Conservation (phyloP, 83 land plant genomes). For the Diphasiastrum complanatum region DNA sequence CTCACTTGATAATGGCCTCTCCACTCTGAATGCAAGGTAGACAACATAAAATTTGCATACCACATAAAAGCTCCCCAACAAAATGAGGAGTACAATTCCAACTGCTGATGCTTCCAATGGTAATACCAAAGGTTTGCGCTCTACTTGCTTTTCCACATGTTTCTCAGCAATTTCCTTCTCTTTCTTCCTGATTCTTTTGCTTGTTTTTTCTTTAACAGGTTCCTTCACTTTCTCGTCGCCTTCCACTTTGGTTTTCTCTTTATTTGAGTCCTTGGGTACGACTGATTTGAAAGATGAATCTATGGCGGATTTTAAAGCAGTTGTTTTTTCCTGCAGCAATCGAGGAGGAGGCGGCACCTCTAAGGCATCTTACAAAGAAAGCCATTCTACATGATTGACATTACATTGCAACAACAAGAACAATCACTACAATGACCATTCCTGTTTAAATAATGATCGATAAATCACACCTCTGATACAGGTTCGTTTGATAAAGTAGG, state of each 20-base stretch:
- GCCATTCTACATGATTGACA: too few relatives aligned
- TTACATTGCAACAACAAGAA: too few relatives aligned
- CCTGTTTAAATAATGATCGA: too few relatives aligned
- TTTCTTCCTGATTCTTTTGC: constrained; percentile 70
- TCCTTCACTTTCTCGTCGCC: constrained; percentile 49
- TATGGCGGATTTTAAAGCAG: too few relatives aligned
- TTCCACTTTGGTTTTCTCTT: constrained; percentile 30
- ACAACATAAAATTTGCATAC: constrained; percentile 52
- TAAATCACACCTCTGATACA: too few relatives aligned
- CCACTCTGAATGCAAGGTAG: too few relatives aligned
- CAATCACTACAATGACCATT: too few relatives aligned
- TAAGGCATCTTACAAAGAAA: too few relatives aligned
- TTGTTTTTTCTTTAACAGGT: constrained; percentile 42
- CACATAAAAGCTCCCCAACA: constrained; percentile 89
- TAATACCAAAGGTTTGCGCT: constrained; percentile 50
- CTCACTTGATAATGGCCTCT: too few relatives aligned
- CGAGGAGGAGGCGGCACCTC: too few relatives aligned
- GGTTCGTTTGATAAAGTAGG: too few relatives aligned
- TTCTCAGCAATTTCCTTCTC: constrained; percentile 63
- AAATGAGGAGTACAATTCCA: constrained; percentile 66
- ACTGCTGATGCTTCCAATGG: constrained; percentile 77
- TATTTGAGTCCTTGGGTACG: constrained; percentile 27
- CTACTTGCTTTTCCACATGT: constrained; percentile 27
- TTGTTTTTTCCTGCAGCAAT: too few relatives aligned
- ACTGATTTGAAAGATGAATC: constrained; percentile 23